These are phyloP conservation scores for Yarrowia sp. DNA, from an alignment of 805 yeast genomes.

Conservation along the genomic window DNA sequence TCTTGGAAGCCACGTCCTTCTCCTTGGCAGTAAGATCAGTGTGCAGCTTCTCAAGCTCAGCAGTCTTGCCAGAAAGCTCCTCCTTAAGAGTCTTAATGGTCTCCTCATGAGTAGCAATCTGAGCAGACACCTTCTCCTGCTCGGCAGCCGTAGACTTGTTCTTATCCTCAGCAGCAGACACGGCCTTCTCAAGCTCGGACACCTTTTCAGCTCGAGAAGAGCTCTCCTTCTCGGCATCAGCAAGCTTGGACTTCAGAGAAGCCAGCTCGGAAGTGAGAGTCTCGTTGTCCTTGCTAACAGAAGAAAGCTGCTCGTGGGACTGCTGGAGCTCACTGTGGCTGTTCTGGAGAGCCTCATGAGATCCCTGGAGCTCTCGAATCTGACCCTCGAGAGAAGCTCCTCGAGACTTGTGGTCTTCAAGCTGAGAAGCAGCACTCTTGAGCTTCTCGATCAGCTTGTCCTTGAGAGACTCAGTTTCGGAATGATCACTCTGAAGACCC, in stretches of 20 bases:
- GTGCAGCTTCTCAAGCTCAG: constrained; percentile 6
- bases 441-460: constrained; percentile 57
- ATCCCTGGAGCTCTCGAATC: constrained; percentile 19
- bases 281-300: constrained; percentile 41
- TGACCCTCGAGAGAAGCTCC: constrained; percentile 22
- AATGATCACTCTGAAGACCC: constrained; percentile 44
- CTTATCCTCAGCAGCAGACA: constrained; percentile 4
- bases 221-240: constrained; percentile 20
- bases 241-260: constrained; percentile 45
- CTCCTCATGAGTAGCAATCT: constrained; percentile 19
- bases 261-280: constrained; percentile 41
- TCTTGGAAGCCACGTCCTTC: constrained; percentile 24
- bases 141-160: constrained; percentile 18
- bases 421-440: constrained; percentile 53
- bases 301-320: constrained; percentile 34
- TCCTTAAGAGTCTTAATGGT: constrained; percentile 10
- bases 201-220: constrained; percentile 11
- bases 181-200: constrained; percentile 20
- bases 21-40: background rate
- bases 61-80: background rate
- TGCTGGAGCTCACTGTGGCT: constrained; percentile 9
- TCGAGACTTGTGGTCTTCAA: constrained; percentile 46
- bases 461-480: constrained; percentile 49
- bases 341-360: constrained; percentile 13
- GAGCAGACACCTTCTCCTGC: constrained; percentile 9